Base-by-base conservation (phyloP, 352 stramenopile species). In the Phytopythium helicoides region DNA sequence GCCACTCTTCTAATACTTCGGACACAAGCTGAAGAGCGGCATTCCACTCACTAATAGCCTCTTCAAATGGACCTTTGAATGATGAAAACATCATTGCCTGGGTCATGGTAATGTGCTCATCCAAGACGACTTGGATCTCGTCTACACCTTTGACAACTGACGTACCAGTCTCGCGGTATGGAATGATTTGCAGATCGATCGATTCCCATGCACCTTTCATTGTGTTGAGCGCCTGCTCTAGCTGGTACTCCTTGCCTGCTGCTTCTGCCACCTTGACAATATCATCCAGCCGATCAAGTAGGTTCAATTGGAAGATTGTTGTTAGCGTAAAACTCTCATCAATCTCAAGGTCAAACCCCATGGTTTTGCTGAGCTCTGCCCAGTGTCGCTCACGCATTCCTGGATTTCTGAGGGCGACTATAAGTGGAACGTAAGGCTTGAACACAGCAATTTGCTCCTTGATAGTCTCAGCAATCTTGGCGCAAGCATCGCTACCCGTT, bases 61-160 rank as follows among this genome's bases (percentile, higher is more conserved):
- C 90, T 56, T 97, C 91, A 42, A 98, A 98, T 0, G 92, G 92
- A 14, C 94, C 95, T 62, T 98, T 98, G 65, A 98, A 98, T 0
- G 90, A 77, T 1, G 87, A 97, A 55, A 98, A 98, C 60, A 95
- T 89, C 94, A 98, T 98, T 21, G 92, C 89, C 54, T 98, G 91
- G 0, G 92, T 97, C 35, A 91, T 98, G 1, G 92, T 98, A 62
- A 98, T 96, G 57, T 98, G 94, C 57, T 98, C 94, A 39, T 98
- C 94, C 1, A 98, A 68, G 6, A 98, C 68, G 1, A 79, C 75
- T 70, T 97, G 93, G 38, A 98, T 90, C 54, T 98, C 94, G 56
- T 98, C 94, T 6, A 96, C 87, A 16, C 87, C 90, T 42, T 96
- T 97, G n/a, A 98, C 56, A 11, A 98, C 94, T 38, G 76, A 97